Base-by-base conservation (phyloP, 2,329 filamentous ascomycete genomes). In the Amylocarpus encephaloides region DNA sequence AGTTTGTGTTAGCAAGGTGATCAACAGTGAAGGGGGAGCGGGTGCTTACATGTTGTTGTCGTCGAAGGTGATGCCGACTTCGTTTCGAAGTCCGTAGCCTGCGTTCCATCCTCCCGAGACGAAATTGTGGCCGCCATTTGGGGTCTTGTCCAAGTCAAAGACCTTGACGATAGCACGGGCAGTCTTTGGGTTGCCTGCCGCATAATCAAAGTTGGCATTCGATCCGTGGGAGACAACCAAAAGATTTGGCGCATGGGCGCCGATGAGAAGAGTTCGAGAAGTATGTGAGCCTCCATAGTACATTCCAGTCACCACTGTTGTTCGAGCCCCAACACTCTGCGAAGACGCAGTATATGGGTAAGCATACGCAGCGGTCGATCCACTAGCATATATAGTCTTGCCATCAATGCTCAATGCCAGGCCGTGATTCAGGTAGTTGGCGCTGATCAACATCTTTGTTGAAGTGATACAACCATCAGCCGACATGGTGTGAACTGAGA, bases 31-130 rank as follows among this genome's bases (percentile, higher is more conserved):
- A 2, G n/a, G 15, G n/a, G 11, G n/a, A 16, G 29, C 6, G 26
- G 43, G 1, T 9, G 30, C 54, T 42, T 29, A 57, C 55, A 55
- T 57, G 39, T 55, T 52, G 7, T 55, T 55, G 11, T 32, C 46
- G 34, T 57, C 52, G 22, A 55, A 57, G 30, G 49, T 44, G 18
- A 52, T 49, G 10, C 57, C 55, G 32, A 59, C 55, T 12, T 57
- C 53, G 39, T 59, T 59, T 18, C 57, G 49, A 11, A 59, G 48
- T 6, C 57, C 57, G 36, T 56, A 57, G 26, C 50, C 57, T 13
- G 47, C 40, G 10, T 48, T 43, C 36, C 48, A 52, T 9, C 56
- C 56, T 18, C 38, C 44, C 13, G 50, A 52, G 38, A 52, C 49
- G 41, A 52, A 57, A 22, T 57, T 55, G 35, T 57, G 55, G 2